Evolutionary conservation across 2,329 filamentous ascomycete species (phyloP).

Genomic region (Trichoderma oligosporum): DNA sequence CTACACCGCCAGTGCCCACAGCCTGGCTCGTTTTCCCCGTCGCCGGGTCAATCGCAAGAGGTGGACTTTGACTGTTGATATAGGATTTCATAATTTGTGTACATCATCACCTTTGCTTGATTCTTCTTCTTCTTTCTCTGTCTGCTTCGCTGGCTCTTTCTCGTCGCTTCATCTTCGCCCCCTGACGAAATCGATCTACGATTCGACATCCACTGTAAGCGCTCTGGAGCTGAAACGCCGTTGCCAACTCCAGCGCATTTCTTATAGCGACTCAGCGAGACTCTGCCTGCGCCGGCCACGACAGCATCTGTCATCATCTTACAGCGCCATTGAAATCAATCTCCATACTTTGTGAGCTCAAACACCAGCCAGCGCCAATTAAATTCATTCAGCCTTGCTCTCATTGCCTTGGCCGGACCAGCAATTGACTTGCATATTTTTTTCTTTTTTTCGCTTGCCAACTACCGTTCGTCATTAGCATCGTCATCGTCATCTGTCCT

Average conservation of each 20-base stretch:
- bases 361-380: background rate
- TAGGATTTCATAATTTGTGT: background rate
- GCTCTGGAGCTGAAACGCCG: background rate
- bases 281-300: slow-evolving; percentile 7
- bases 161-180: background rate
- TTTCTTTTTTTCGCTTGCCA: background rate
- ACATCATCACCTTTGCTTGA: slow-evolving; percentile 2
- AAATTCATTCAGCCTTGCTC: slow-evolving; percentile 1
- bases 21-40: background rate
- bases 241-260: slow-evolving; percentile 5
- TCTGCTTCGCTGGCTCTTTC: background rate
- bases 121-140: background rate
- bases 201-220: slow-evolving; percentile 3
- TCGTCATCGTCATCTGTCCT: background rate
- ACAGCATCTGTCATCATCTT: slow-evolving; percentile 10
- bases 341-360: too few species aligned
- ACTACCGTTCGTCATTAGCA: background rate
- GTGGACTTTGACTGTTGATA: background rate
- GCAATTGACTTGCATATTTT: slow-evolving; percentile 18
- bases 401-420: background rate
- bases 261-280: slow-evolving; percentile 6
- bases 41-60: slow-evolving; percentile 15
- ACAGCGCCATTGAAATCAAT: slow-evolving; percentile 5
- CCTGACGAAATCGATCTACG: slow-evolving; percentile 4
- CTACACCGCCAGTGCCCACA: slow-evolving; percentile 16